Evolutionary conservation across 2,329 filamentous ascomycete species (phyloP), one percentile per base, ranked within the genome.

Genomic region (Cercospora berteroae): DNA sequence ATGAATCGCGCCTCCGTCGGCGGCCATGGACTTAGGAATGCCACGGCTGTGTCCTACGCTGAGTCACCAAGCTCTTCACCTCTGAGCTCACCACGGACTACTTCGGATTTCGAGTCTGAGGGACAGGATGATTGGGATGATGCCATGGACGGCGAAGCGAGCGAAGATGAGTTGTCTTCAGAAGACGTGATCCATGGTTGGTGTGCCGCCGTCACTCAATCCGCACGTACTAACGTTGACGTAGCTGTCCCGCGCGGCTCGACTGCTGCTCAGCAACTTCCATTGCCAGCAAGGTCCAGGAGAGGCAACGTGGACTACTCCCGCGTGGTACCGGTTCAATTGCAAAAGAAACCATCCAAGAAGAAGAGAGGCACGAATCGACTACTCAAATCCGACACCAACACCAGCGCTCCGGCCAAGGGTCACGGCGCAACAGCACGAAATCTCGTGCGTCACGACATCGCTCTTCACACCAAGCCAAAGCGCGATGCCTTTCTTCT

Each of bases 401-500:
- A 27, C 16, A 23, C 52, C 23, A 33, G 55, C 25, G 50, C 56
- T 12, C 16, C 25, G n/a, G 20, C 59, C 16, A 60, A 62, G 23
- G 33, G 63, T 7, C 68, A 69, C 61, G 42, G 44, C 5, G 75
- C 80, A 33, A 81, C 81, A 1, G 77, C 79, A n/a, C 80, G 82
- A 2, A 74, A 69, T 18, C 75, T 77, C 8, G 75, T 83, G 10
- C 79, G 81, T 27, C 75, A 79, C 4, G 80, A 80, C 5, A 83
- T 83, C 59, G 77, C 77, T 1, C 73, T 74, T 13, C 72, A 77
- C 67, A 81, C 81, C 5, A 83, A 80, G 70, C 77, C 75, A 1
- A 83, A 80, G 69, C 79, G 81, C 2, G 79, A 83, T 71, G 79
- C 79, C 6, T 85, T 83, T 70, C 74, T 84, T 5, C 69, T 83